These are phyloP conservation scores for Trichoderma atroviride DNA, from an alignment of 2,329 filamentous ascomycete genomes.

Conservation along the genomic window DNA sequence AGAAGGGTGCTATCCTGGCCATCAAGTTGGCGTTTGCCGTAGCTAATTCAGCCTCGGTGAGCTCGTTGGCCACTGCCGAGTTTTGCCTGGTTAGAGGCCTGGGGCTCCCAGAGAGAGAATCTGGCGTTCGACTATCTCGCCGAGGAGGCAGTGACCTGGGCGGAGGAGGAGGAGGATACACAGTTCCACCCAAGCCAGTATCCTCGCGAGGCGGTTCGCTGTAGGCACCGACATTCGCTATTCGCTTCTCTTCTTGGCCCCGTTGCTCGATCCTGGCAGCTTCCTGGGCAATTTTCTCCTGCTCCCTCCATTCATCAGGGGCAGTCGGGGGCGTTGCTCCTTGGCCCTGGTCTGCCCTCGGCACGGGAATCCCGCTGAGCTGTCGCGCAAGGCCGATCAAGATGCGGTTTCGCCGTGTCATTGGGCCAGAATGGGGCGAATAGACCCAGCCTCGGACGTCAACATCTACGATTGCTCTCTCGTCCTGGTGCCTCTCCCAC, in stretches of 20 bases:
- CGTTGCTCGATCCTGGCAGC: slow-evolving; percentile 74
- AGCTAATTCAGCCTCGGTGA: slow-evolving; percentile 75
- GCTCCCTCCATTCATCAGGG: slow-evolving; percentile 55
- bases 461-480: slow-evolving; percentile 86
- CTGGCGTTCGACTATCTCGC: slow-evolving; percentile 35
- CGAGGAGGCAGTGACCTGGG: slow-evolving; percentile 1
- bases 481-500: slow-evolving; percentile 79
- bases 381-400: slow-evolving; percentile 84
- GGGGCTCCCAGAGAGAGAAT: slow-evolving; percentile 50
- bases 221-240: slow-evolving; percentile 71
- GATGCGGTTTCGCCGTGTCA: slow-evolving; percentile 84
- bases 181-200: slow-evolving; percentile 36
- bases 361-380: slow-evolving; percentile 81
- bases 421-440: slow-evolving; percentile 77
- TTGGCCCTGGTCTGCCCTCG: slow-evolving; percentile 47
- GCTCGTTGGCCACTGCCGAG: slow-evolving; percentile 52
- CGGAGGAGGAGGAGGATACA: neutral
- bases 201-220: slow-evolving; percentile 64
- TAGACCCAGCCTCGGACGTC: slow-evolving; percentile 97
- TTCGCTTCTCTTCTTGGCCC: slow-evolving; percentile 71
- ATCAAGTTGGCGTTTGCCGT: slow-evolving; percentile 86
- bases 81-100: slow-evolving; percentile 43
- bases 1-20: slow-evolving; percentile 83
- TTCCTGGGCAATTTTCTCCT: slow-evolving; percentile 71
- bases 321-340: slow-evolving; percentile 32